These are phyloP conservation scores for Quercus glauca DNA, from an alignment of 306 rosid species.

Conservation along the genomic window DNA sequence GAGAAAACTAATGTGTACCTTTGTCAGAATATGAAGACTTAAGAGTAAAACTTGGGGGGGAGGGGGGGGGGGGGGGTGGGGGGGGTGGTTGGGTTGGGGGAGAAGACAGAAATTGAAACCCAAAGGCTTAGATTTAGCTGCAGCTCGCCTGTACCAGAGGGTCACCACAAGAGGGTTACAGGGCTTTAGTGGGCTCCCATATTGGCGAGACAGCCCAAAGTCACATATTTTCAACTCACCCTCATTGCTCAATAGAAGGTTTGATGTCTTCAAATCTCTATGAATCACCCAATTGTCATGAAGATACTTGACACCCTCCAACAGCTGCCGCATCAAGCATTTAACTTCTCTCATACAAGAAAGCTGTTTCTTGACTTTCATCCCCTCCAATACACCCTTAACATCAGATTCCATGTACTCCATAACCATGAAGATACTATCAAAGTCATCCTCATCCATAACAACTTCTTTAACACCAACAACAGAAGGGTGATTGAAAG, in stretches of 20 bases:
- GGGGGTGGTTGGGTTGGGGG: too few species aligned
- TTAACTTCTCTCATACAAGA: conserved; percentile 76
- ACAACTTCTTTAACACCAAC: conserved; percentile 92
- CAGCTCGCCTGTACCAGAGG: conserved; percentile 84
- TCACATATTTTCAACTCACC: conserved; percentile 89
- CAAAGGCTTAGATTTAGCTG: background rate
- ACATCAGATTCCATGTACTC: conserved; percentile 88
- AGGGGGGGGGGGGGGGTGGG: too few species aligned
- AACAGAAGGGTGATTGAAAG: conserved; percentile 74
- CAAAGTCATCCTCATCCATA: conserved; percentile 63
- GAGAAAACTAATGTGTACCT: background rate
- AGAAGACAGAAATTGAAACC: background rate
- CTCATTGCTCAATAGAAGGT: conserved; percentile 67
- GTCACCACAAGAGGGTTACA: conserved; percentile 89
- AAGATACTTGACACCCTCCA: conserved; percentile 84
- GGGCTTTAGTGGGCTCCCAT: conserved; percentile 82
- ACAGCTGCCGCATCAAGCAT: conserved; percentile 62
- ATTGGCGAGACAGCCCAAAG: conserved; percentile 91
- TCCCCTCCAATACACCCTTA: conserved; percentile 56
- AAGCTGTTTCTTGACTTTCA: conserved; percentile 46
- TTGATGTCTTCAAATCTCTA: conserved; percentile 89
- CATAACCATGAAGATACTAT: conserved; percentile 91
- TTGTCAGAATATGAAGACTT: background rate
- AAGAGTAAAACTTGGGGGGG: background rate
- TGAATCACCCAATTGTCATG: conserved; percentile 97